These are phyloP conservation scores for Backusella liffmaniae DNA, from an alignment of 192 early-diverging fungal genomes.

Conservation along the genomic window DNA sequence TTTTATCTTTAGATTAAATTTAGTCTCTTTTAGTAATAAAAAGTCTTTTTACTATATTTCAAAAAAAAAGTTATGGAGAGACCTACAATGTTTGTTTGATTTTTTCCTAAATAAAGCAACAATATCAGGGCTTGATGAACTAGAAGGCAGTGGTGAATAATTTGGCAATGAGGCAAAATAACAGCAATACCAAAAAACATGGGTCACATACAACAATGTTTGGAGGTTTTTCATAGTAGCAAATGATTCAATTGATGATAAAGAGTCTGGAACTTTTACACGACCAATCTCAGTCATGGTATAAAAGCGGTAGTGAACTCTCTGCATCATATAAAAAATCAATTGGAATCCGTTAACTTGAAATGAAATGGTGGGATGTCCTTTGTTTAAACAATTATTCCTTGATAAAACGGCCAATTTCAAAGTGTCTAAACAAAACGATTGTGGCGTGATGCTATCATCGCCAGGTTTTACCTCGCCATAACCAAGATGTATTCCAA, in stretches of 20 bases:
- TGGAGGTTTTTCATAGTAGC: no score
- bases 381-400: not conserved
- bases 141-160: not conserved
- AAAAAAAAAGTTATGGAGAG: no score
- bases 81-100: not conserved
- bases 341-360: slow-evolving; percentile 4
- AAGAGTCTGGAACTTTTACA: not conserved
- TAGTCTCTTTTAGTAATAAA: no score
- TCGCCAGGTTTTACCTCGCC: slow-evolving; percentile 9
- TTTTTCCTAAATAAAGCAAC: not conserved
- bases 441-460: not conserved
- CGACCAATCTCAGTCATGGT: not conserved
- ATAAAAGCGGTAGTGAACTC: not conserved
- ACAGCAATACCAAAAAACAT: not conserved
- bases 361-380: not conserved
- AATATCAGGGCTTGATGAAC: not conserved
- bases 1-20: no score
- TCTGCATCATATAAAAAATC: slow-evolving; percentile 2
- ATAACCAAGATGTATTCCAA: slow-evolving; percentile 4
- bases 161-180: not conserved
- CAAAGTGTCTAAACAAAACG: not conserved
- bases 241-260: no score
- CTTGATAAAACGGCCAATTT: slow-evolving; percentile 8
- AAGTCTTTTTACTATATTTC: no score
- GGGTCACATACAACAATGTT: not conserved